Conservation (phyloP, 495 filamentous ascomycete genomes). For the Neurospora sp. region DNA sequence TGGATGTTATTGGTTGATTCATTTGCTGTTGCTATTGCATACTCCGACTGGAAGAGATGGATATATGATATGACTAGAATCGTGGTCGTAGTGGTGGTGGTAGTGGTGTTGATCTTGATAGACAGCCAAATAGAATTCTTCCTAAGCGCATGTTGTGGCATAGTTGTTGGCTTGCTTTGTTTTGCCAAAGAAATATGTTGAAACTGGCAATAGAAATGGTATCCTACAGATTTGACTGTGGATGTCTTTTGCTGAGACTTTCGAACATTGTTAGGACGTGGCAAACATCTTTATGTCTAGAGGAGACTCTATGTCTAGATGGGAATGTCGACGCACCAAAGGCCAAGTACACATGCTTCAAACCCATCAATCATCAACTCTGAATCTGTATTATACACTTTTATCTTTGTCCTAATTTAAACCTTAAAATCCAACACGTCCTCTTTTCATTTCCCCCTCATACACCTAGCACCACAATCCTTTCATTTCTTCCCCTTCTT, state of each 20-base stretch:
- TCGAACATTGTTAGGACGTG: neutral
- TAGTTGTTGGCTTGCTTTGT: neutral
- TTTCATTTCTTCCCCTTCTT: conserved; percentile 63
- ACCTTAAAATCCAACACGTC: neutral
- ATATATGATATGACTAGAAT: neutral
- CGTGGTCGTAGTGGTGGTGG: too few relatives aligned
- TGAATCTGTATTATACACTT: neutral
- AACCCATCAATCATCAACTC: neutral
- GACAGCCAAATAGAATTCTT: neutral
- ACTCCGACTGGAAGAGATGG: neutral
- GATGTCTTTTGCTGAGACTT: neutral
- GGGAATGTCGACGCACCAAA: neutral
- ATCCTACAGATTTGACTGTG: neutral
- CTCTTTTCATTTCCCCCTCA: neutral
- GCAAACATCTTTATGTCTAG: neutral
- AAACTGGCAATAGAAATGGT: too few relatives aligned
- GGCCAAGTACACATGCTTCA: neutral
- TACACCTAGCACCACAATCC: neutral
- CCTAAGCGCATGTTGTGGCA: neutral
- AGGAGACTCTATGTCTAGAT: neutral
- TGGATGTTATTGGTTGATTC: neutral
- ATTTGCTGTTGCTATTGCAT: neutral
- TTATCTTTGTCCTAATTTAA: neutral
- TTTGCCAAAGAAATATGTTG: too few relatives aligned
- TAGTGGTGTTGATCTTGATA: neutral